Conservation (phyloP, 2,329 filamentous ascomycete genomes). For the Daldinia sp. region DNA sequence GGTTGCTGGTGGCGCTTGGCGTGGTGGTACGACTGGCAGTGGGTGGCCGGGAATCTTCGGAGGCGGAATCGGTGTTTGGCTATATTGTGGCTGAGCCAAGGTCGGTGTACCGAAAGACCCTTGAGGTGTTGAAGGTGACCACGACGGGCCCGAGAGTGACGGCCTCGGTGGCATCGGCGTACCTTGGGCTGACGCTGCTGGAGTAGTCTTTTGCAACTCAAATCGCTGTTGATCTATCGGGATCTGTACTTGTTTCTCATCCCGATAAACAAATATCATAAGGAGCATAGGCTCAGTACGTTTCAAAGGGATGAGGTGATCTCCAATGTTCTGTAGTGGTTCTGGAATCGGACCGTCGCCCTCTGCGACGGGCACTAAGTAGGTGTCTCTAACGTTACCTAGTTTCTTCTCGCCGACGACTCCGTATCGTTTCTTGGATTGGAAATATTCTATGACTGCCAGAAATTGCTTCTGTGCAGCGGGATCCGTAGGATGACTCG, state of each 20-base stretch:
- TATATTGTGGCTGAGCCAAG: slow-evolving; percentile 42
- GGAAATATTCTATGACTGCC: slow-evolving; percentile 87
- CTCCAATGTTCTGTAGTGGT: slow-evolving; percentile 87
- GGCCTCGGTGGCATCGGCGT: slow-evolving; percentile 51
- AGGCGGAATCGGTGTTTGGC: slow-evolving; percentile 47
- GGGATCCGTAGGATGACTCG: slow-evolving; percentile 63
- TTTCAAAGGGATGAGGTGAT: slow-evolving; percentile 78
- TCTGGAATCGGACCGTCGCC: slow-evolving; percentile 78
- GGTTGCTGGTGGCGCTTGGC: slow-evolving; percentile 25
- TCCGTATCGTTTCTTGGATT: slow-evolving; percentile 81
- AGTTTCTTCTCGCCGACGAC: slow-evolving; percentile 81
- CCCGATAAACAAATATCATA: slow-evolving; percentile 84
- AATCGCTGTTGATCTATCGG: slow-evolving; percentile 40
- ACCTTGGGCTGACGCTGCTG: slow-evolving; percentile 41
- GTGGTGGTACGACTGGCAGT: slow-evolving; percentile 35
- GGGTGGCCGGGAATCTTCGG: slow-evolving; percentile 46
- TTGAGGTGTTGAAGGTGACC: slow-evolving; percentile 62
- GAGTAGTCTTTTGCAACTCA: slow-evolving; percentile 41
- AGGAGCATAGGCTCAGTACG: slow-evolving; percentile 80
- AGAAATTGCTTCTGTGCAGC: slow-evolving; percentile 71
- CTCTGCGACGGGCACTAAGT: slow-evolving; percentile 84
- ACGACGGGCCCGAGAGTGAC: slow-evolving; percentile 59
- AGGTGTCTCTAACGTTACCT: slow-evolving; percentile 85
- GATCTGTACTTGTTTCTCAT: slow-evolving; percentile 55
- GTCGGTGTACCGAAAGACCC: slow-evolving; percentile 42